Evolutionary conservation across 371 early-diverging fungal genomes (phyloP).

Genomic region (Catenaria anguillulae): DNA sequence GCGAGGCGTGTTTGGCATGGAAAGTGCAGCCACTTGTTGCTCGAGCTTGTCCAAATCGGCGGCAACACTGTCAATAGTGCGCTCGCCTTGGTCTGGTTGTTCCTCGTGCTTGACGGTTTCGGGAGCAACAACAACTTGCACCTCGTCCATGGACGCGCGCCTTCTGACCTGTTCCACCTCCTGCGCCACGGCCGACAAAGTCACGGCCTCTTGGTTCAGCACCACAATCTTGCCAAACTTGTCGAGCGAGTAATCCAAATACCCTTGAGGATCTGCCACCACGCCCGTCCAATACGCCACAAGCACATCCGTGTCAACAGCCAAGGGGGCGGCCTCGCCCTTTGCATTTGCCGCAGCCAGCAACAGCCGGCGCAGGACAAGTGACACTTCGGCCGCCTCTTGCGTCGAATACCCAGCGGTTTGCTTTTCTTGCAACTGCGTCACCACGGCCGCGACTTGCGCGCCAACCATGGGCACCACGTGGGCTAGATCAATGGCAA

Average conservation of each 20-base stretch:
- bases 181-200: neutral
- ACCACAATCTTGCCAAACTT: slow-evolving; percentile 1
- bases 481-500: neutral
- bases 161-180: neutral
- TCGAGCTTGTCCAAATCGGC: neutral
- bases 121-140: neutral
- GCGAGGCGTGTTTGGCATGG: neutral
- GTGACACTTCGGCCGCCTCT: too few species aligned
- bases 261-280: neutral
- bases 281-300: neutral
- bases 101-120: neutral
- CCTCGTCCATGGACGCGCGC: neutral
- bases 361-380: too few species aligned
- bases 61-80: neutral
- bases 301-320: neutral
- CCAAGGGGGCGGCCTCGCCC: neutral
- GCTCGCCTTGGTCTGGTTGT: neutral
- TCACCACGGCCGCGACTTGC: neutral
- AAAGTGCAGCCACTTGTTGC: neutral
- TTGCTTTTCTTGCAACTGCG: too few species aligned
- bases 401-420: too few species aligned
- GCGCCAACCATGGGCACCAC: neutral
- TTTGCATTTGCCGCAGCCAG: too few species aligned
- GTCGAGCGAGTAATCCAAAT: neutral
- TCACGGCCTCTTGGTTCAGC: neutral